Evolutionary conservation across 1,284 basidiomycete genomes (phyloP).

Genomic region (Microbotryomycetes sp.): DNA sequence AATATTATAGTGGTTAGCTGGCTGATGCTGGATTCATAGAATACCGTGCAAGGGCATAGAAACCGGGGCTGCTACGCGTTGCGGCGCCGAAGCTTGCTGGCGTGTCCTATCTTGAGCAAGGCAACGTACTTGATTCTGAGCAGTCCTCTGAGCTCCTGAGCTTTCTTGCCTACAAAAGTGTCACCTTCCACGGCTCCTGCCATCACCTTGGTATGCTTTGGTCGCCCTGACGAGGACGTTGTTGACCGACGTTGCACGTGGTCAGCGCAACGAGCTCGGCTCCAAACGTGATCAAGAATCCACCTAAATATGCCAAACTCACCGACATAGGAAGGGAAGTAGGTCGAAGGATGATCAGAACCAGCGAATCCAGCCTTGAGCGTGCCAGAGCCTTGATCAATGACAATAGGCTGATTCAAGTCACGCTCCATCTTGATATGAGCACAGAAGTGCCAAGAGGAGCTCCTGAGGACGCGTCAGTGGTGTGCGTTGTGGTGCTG

Average conservation of each 20-base stretch:
- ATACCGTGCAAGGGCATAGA: neutral
- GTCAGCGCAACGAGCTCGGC: neutral
- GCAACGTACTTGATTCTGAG: slow-evolving; percentile 61
- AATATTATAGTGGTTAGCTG: neutral
- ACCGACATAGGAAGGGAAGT: slow-evolving; percentile 94
- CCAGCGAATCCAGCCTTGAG: slow-evolving; percentile 98
- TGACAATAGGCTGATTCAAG: slow-evolving; percentile 31
- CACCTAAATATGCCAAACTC: slow-evolving; percentile 42
- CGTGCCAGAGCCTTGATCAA: slow-evolving; percentile 89
- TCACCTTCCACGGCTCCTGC: slow-evolving; percentile 86
- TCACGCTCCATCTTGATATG: slow-evolving; percentile 13
- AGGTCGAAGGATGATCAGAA: slow-evolving; percentile 95
- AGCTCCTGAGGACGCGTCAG: neutral
- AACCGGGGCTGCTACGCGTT: neutral
- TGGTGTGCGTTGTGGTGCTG: neutral
- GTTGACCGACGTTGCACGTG: slow-evolving; percentile 39
- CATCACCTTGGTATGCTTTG: slow-evolving; percentile 94
- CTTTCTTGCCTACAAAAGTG: slow-evolving; percentile 84
- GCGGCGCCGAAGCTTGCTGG: neutral
- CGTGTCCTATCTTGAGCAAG: neutral
- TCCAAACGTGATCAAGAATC: neutral
- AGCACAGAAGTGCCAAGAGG: neutral
- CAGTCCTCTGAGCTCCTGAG: slow-evolving; percentile 87
- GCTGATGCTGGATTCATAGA: neutral
- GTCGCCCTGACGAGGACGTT: no score